Percentiles rank a stretch among this genome's conserved stretches.
Evolutionary conservation across 2,329 filamentous ascomycete species (phyloP).

Genomic region (Aspergillus sp.): DNA sequence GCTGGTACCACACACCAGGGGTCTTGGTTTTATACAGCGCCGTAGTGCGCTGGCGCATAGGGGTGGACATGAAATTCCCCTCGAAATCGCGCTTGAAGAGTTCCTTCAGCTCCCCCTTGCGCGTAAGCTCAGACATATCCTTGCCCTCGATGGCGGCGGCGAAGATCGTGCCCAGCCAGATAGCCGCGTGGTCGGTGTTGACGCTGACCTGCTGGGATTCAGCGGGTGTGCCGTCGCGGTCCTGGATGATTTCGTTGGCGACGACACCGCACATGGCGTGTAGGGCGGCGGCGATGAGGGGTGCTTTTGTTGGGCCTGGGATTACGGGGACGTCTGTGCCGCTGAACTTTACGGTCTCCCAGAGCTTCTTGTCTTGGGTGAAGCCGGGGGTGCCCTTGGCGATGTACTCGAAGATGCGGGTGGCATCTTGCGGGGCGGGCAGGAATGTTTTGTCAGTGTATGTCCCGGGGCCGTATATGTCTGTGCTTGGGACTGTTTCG

Average conservation of each 20-base stretch:
- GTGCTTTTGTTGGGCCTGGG: slow-evolving; percentile 46
- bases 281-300: slow-evolving; percentile 42
- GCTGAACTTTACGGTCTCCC: slow-evolving; percentile 38
- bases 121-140: slow-evolving; percentile 29
- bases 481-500: slow-evolving; percentile 17
- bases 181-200: slow-evolving; percentile 48
- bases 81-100: slow-evolving; percentile 41
- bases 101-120: slow-evolving; percentile 27
- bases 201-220: slow-evolving; percentile 33
- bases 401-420: slow-evolving; percentile 40
- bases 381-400: slow-evolving; percentile 43
- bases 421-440: slow-evolving; percentile 38
- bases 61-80: slow-evolving; percentile 28
- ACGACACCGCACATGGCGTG: slow-evolving; percentile 47
- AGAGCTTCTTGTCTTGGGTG: slow-evolving; percentile 30
- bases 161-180: slow-evolving; percentile 47
- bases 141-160: slow-evolving; percentile 41
- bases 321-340: slow-evolving; percentile 42
- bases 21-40: slow-evolving; percentile 52
- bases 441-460: slow-evolving; percentile 40
- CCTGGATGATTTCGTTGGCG: slow-evolving; percentile 40
- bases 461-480: slow-evolving; percentile 43
- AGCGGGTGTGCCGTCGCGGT: slow-evolving; percentile 18
- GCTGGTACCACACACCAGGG: slow-evolving; percentile 48
- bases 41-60: slow-evolving; percentile 26